Evolutionary conservation across 2,329 filamentous ascomycete species (phyloP).

Genomic region (Xylariaceae sp.): DNA sequence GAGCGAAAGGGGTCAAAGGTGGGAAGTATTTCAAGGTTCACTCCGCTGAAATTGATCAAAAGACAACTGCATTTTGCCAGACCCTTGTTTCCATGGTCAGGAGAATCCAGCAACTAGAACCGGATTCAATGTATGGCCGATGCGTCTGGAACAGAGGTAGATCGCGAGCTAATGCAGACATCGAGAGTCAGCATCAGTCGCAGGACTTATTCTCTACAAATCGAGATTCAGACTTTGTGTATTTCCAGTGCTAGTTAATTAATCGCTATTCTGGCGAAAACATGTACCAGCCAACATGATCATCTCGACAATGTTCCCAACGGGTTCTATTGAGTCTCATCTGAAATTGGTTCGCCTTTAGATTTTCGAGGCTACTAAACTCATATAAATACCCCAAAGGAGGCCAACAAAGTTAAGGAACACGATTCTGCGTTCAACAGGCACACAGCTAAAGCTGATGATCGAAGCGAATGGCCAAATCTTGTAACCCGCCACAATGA

Average conservation of each 20-base stretch:
- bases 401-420: slow-evolving; percentile 48
- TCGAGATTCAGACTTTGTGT: not conserved
- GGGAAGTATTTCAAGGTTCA: too few species aligned
- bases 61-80: too few species aligned
- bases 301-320: too few species aligned
- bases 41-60: too few species aligned
- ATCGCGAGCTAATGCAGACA: not conserved
- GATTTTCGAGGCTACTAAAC: slow-evolving; percentile 41
- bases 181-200: slow-evolving; percentile 8
- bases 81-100: too few species aligned
- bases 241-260: not conserved
- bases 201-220: not conserved
- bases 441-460: slow-evolving; percentile 46
- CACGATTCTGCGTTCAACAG: slow-evolving; percentile 46
- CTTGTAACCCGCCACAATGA: slow-evolving; percentile 48
- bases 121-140: slow-evolving; percentile 8
- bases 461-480: slow-evolving; percentile 51
- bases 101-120: too few species aligned
- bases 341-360: slow-evolving; percentile 14
- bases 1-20: too few species aligned
- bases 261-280: too few species aligned
- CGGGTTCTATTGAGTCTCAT: too few species aligned
- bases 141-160: not conserved
- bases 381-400: slow-evolving; percentile 51
- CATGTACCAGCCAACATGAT: too few species aligned